These are phyloP conservation scores for Bombardia bombarda DNA, from an alignment of 495 filamentous ascomycete species.

Conservation along the genomic window DNA sequence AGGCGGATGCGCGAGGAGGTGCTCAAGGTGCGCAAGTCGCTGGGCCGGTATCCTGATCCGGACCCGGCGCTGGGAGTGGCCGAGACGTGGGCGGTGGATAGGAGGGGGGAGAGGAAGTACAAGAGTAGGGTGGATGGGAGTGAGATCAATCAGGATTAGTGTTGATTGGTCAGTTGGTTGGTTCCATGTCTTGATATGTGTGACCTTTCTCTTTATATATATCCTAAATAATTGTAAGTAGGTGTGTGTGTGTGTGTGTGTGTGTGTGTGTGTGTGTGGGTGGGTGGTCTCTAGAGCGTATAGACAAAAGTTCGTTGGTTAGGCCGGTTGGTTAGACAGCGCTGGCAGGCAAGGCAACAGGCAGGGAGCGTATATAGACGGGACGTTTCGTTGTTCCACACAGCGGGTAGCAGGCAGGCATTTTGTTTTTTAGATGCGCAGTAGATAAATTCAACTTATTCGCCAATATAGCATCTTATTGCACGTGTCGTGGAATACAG, in stretches of 20 bases:
- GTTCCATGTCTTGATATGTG: neutral
- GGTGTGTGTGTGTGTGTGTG: too few relatives aligned
- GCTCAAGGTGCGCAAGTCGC: conserved; percentile 57
- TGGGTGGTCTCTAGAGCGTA: too few relatives aligned
- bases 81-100: conserved; percentile 37
- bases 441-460: neutral
- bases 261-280: too few relatives aligned
- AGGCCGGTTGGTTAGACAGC: too few relatives aligned
- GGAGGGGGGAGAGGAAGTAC: conserved; percentile 26
- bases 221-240: too few relatives aligned
- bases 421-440: too few relatives aligned
- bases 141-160: conserved; percentile 33
- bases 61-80: conserved; percentile 45
- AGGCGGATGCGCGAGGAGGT: conserved; percentile 70
- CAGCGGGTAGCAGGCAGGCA: too few relatives aligned
- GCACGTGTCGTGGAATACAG: neutral
- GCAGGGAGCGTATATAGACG: too few relatives aligned
- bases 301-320: too few relatives aligned
- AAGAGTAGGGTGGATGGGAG: conserved; percentile 41
- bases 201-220: neutral
- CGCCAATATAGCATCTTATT: neutral
- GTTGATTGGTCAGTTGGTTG: neutral
- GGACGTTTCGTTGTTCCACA: too few relatives aligned
- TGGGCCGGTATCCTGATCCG: conserved; percentile 66
- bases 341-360: too few relatives aligned